Base-by-base conservation (phyloP, 2,329 filamentous ascomycete genomes). In the Chalaropsis thielavioides region DNA sequence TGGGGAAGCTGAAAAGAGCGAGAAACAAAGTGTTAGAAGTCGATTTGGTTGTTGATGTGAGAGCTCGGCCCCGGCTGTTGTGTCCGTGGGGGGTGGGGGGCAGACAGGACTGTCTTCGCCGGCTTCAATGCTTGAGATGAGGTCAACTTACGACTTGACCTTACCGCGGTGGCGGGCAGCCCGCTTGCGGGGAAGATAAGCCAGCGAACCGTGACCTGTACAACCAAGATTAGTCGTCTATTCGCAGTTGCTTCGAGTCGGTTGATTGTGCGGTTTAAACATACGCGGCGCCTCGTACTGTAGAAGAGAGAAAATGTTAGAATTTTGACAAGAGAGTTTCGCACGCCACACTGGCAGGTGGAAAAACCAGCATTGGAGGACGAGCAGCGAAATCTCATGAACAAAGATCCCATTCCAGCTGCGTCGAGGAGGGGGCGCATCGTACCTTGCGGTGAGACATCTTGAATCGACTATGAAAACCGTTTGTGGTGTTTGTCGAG, bases 121-220 rank as follows among this genome's bases (percentile, higher is more conserved):
- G 17, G 41, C 8, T 24, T 3, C 11, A 24, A 15, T 5, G 3
- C n/a, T 38, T n/a, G 27, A 15, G 22, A 31, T 56, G 31, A 46
- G 49, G 24, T 59, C 65, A 54, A 84, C 85, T 85, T 83, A 95
- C 91, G 88, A 91, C 90, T 96, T 96, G 78, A 96, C 92, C 85
- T 95, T 95, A 79, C 92, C 92, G 74, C 92, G 83, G 82, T 97
- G 92, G 75, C 92, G 86, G 79, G 91, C 84, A 75, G 91, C 90
- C 77, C 92, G 88, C 90, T 96, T 96, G 76, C 89, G 81, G 71
- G 89, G 89, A 75, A 94, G 80, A 81, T 85, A 92, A 73, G 88
- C 89, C 78, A 97, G 83, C 76, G 89, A 92, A 77, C 92, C 94
- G 83, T 97, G 92, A 78, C 64, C 64, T 66, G 64, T 19, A 43